These are phyloP conservation scores for Plasmodium coatneyi DNA, from an alignment of 169 alveolate genomes.

Conservation along the genomic window DNA sequence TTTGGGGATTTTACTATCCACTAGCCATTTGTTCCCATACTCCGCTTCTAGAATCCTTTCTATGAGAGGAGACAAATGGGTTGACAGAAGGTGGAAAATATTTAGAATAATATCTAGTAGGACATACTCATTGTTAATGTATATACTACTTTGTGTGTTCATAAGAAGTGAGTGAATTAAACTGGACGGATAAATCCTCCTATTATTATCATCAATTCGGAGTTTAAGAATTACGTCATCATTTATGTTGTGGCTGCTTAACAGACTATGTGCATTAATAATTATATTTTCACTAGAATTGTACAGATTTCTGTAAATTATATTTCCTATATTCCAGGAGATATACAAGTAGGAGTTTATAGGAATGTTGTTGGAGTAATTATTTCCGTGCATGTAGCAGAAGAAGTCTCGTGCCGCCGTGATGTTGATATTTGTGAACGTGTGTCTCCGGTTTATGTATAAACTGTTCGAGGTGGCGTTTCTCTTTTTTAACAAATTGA, in stretches of 20 bases:
- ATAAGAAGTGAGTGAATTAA: constrained; percentile 57
- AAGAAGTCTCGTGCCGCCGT: constrained; percentile 67
- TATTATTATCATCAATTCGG: constrained; percentile 70
- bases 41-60: constrained; percentile 77
- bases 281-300: constrained; percentile 82
- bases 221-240: constrained; percentile 71
- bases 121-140: constrained; percentile 72
- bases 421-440: constrained; percentile 64
- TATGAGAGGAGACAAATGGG: constrained; percentile 83
- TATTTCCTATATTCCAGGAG: constrained; percentile 86
- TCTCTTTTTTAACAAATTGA: constrained; percentile 56
- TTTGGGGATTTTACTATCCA: constrained; percentile 79
- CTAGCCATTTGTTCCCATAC: constrained; percentile 83
- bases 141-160: constrained; percentile 53
- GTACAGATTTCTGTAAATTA: constrained; percentile 79
- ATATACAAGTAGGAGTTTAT: constrained; percentile 77
- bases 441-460: constrained; percentile 37
- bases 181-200: constrained; percentile 66
- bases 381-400: constrained; percentile 75
- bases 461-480: constrained; percentile 36
- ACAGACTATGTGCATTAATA: constrained; percentile 70
- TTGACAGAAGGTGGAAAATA: constrained; percentile 81
- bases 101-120: constrained; percentile 60
- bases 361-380: constrained; percentile 73
- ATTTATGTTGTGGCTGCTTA: constrained; percentile 71